These are phyloP conservation scores for Fomitopsis betulina DNA, from an alignment of 1,284 basidiomycete genomes.

Conservation along the genomic window DNA sequence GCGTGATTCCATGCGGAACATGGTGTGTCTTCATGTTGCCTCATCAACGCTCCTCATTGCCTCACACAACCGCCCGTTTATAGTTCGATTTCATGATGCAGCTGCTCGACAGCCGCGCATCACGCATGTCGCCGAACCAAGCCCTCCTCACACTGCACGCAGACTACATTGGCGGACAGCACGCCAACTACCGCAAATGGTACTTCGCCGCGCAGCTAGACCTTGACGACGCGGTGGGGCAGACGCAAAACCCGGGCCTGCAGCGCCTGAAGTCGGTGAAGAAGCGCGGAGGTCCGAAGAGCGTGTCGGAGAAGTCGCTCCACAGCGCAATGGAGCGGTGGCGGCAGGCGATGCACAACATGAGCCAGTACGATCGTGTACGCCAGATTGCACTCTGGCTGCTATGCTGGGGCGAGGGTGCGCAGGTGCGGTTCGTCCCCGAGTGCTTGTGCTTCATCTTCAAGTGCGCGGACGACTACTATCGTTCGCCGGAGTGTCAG, in stretches of 20 bases:
- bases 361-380: constrained; percentile 97
- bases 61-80: constrained; percentile 3
- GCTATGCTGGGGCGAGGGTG: constrained; percentile 97
- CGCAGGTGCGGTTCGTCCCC: constrained; percentile 96
- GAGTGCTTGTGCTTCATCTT: constrained; percentile 99
- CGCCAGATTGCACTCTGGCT: constrained; percentile 96
- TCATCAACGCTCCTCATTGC: background rate
- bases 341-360: constrained; percentile 98
- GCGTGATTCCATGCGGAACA: constrained; percentile 87
- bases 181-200: constrained; percentile 98
- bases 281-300: constrained; percentile 61
- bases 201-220: constrained; percentile 99
- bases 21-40: constrained; percentile 62
- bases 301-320: constrained; percentile 75
- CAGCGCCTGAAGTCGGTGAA: constrained; percentile 73
- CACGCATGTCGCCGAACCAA: constrained; percentile 97
- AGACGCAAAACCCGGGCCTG: constrained; percentile 88
- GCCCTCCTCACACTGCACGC: constrained; percentile 94
- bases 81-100: constrained; percentile 99
- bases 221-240: constrained; percentile 95
- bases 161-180: constrained; percentile 97
- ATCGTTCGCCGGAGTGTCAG: constrained; percentile 98
- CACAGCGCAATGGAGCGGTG: constrained; percentile 88
- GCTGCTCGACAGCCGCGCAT: constrained; percentile 91
- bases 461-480: constrained; percentile 99